phyloP scores from a whole-genome alignment of 2,329 filamentous ascomycete genomes.

The Fusarium compactum region DNA sequence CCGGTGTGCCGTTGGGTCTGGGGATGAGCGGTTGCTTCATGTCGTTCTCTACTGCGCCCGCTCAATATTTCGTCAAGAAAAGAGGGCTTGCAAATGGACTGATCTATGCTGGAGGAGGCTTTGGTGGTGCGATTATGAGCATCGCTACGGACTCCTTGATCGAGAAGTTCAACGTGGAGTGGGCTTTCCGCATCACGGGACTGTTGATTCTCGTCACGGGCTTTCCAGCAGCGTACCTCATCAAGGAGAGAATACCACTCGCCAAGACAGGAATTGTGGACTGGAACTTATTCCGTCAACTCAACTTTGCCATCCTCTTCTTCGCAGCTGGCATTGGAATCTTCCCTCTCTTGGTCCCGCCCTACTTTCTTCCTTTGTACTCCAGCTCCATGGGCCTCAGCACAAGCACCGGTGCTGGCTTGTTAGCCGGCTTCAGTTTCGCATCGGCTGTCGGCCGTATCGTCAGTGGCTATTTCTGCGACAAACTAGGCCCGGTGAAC shows the following conservation, averaged over 20 bases:
- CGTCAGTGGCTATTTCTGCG: constrained; percentile 64
- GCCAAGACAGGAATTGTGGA: constrained; percentile 56
- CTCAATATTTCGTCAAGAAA: constrained; percentile 67
- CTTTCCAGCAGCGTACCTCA: constrained; percentile 66
- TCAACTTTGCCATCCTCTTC: constrained; percentile 66
- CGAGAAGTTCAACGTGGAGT: constrained; percentile 58
- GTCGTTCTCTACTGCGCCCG: constrained; percentile 42
- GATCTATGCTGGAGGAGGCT: constrained; percentile 65
- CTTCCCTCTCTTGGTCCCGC: constrained; percentile 71
- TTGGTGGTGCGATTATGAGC: constrained; percentile 66
- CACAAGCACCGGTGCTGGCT: constrained; percentile 64
- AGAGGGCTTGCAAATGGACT: constrained; percentile 68
- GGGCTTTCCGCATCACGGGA: constrained; percentile 66
- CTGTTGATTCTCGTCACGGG: constrained; percentile 65
- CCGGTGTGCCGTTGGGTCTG: constrained; percentile 43
- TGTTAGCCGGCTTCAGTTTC: constrained; percentile 72
- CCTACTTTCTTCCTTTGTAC: constrained; percentile 71
- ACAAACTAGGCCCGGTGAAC: constrained; percentile 67
- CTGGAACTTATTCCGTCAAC: constrained; percentile 65
- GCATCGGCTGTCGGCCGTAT: constrained; percentile 70
- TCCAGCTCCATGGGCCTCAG: constrained; percentile 66
- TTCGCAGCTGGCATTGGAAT: constrained; percentile 66
- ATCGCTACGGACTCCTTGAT: constrained; percentile 63
- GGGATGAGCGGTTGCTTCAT: constrained; percentile 50
- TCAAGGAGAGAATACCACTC: constrained; percentile 58